Base-by-base conservation (phyloP, 177 flowering plant genomes). In the Telopea speciosissima region DNA sequence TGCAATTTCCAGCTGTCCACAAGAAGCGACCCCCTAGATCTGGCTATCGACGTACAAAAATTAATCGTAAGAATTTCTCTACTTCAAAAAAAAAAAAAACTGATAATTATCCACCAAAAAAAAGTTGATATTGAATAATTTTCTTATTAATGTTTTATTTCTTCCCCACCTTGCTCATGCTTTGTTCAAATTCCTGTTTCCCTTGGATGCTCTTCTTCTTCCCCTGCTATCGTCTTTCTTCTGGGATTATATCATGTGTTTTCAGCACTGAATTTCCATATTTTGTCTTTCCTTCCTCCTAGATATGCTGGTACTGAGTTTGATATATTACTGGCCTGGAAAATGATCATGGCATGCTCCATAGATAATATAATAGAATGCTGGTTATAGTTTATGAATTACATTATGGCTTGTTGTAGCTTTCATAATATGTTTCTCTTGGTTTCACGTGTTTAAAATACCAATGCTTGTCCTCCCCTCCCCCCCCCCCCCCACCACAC, bases 1-100 rank as follows among this genome's bases (percentile, higher is more conserved):
- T 92, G 85, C 99, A 92, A 62, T 81, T 84, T 73, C 97, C 97
- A 42, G 81, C 88, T 40, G 76, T 66, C 24, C 90, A 92, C 77
- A 95, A 91, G 84, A 91, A 89, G 76, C 74, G 76, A 66, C 96
- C 97, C 75, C 86, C 87, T 64, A 88, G 71, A 83, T 80, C 93
- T 77, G 94, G 97, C 67, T 95, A 90, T 80, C 82, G 75, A 23
- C 91, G 99, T 11, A 87, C 84, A 72, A 84, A 87, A 83, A 80
- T 95, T 68, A 90, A 82, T 74, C 92, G 98, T 94, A 86, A 85
- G 98, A 71, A 63, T 26, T 62, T 70, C 52, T 58, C n/a, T 58
- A 3, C 9, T 58, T 7, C 6, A 17, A 17, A 58, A 3, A 45
- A n/a, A 17, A 17, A 58, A 3, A 45, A 63, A 44, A 31, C 52